Evolutionary conservation across 345 rosid species (phyloP).

Genomic region (Erodium maritimum): DNA sequence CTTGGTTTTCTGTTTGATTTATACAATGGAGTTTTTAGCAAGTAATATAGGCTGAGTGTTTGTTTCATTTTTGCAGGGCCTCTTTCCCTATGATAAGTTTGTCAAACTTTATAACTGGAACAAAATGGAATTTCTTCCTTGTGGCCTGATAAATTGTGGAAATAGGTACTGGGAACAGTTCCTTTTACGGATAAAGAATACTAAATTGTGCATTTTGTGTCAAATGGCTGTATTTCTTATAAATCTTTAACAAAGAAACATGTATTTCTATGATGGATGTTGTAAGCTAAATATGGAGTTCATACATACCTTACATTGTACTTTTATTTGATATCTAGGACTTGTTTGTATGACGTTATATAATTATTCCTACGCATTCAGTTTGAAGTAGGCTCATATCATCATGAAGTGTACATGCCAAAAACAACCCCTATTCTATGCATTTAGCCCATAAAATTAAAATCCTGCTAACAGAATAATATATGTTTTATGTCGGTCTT

Average conservation of each 20-base stretch:
- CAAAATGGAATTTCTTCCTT: conserved; percentile 61
- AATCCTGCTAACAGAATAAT: too few species aligned
- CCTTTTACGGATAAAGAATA: not conserved
- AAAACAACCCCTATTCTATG: not conserved
- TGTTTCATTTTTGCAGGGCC: conserved; percentile 35
- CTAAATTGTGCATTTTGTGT: not conserved
- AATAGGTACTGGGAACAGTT: conserved; percentile 50
- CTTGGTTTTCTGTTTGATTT: conserved; percentile 3
- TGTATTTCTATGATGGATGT: too few species aligned
- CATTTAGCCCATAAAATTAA: not conserved
- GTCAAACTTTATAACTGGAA: conserved; percentile 49
- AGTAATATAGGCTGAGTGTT: conserved; percentile 6
- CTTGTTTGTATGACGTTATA: not conserved
- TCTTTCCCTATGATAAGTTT: conserved; percentile 69
- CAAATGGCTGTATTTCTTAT: not conserved
- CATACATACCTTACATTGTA: not conserved
- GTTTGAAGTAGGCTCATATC: too few species aligned
- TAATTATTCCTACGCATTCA: too few species aligned
- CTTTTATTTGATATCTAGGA: not conserved
- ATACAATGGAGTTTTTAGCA: conserved; percentile 1
- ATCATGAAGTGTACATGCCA: not conserved
- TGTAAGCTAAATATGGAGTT: not conserved
- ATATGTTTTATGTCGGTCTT: too few species aligned
- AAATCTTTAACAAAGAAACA: too few species aligned
- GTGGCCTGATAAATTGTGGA: conserved; percentile 83